These are phyloP conservation scores for Rhytidiadelphus loreus DNA, from an alignment of 225 moss, liverwort and hornwort genomes.

Conservation along the genomic window DNA sequence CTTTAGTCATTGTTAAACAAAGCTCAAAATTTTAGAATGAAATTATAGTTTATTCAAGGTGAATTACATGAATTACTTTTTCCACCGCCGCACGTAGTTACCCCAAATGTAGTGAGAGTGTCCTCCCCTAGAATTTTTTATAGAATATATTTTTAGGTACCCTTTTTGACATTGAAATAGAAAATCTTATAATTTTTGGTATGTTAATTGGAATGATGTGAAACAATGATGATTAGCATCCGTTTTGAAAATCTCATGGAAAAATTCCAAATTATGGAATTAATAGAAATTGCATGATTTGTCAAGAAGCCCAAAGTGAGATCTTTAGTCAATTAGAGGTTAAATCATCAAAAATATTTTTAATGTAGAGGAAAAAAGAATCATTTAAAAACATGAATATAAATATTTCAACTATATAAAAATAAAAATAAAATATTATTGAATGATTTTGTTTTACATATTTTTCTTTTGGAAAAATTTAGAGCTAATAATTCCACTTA, in stretches of 20 bases:
- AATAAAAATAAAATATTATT: background rate
- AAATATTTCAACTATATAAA: background rate
- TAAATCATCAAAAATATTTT: background rate
- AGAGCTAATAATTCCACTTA: background rate
- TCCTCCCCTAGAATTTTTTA: too few relatives aligned
- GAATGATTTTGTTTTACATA: background rate
- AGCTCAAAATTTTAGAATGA: too few relatives aligned
- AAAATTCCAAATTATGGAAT: background rate
- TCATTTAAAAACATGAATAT: background rate
- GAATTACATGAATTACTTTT: too few relatives aligned
- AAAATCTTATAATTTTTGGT: background rate
- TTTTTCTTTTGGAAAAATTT: background rate
- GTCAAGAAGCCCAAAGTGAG: background rate
- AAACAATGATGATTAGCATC: background rate
- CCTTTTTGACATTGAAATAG: background rate
- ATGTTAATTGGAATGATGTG: background rate
- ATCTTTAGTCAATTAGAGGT: background rate
- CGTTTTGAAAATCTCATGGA: background rate
- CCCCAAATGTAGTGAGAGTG: too few relatives aligned
- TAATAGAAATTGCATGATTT: rapidly evolving
- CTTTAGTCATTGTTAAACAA: too few relatives aligned
- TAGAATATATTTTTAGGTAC: background rate
- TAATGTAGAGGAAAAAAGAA: background rate
- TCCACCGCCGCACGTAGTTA: too few relatives aligned
- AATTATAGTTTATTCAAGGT: too few relatives aligned